Evolutionary conservation across 2,329 filamentous ascomycete species (phyloP).

Genomic region (Colletotrichum tofieldiae): DNA sequence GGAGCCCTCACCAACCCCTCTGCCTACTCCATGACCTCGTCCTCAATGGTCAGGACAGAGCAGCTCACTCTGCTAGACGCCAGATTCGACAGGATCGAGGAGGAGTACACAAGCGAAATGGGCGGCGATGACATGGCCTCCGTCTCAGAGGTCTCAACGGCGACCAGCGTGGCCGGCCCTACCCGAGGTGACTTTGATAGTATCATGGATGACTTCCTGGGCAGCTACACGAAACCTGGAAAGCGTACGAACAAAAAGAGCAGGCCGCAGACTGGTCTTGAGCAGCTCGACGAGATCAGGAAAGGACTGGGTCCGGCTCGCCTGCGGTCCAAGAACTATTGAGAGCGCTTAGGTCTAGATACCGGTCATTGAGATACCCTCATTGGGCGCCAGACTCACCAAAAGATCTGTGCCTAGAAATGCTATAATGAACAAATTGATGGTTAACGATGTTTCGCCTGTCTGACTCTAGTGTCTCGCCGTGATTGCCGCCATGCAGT

Average conservation of each 20-base stretch:
- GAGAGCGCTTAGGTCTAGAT: conserved; percentile 18
- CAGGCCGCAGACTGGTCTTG: conserved; percentile 84
- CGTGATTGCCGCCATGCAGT: background rate
- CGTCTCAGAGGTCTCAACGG: conserved; percentile 73
- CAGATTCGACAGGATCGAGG: conserved; percentile 92
- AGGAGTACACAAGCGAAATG: conserved; percentile 74
- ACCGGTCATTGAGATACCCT: conserved; percentile 35
- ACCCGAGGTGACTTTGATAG: conserved; percentile 86
- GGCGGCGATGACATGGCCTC: conserved; percentile 67
- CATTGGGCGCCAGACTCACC: conserved; percentile 24
- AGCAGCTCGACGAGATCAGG: conserved; percentile 92
- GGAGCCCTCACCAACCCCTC: conserved; percentile 91
- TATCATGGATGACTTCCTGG: conserved; percentile 95
- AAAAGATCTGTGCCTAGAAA: conserved; percentile 13
- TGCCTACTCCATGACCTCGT: conserved; percentile 92
- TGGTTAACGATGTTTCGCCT: conserved; percentile 8
- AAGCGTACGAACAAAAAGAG: conserved; percentile 86
- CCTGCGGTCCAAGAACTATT: conserved; percentile 56
- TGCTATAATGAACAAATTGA: conserved; percentile 37
- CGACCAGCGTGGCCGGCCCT: conserved; percentile 78
- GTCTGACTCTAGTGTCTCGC: background rate
- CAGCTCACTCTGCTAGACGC: conserved; percentile 88
- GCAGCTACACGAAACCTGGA: conserved; percentile 78
- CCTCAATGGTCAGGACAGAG: conserved; percentile 88
- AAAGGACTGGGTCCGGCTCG: conserved; percentile 84